phyloP scores from a whole-genome alignment of 768 basidiomycete species.

The Suillus sp. region DNA sequence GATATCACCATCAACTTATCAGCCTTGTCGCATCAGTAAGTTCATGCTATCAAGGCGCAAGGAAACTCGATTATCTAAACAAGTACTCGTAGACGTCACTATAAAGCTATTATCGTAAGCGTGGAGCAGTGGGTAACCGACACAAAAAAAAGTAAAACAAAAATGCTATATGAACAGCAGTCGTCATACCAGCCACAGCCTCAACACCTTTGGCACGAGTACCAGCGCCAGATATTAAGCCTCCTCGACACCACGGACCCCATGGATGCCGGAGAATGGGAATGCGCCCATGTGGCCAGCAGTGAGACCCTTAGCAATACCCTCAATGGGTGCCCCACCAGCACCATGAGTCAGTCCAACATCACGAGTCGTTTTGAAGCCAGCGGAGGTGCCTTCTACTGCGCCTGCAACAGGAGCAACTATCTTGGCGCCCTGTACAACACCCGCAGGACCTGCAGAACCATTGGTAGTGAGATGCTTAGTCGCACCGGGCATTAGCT shows the following conservation, averaged over 20 bases:
- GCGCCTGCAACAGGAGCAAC: background rate
- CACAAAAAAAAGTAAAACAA: background rate
- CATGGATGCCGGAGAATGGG: background rate
- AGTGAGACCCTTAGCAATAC: background rate
- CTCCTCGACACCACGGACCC: background rate
- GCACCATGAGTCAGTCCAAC: background rate
- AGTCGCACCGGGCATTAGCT: background rate
- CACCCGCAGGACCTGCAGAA: background rate
- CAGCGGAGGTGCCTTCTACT: background rate
- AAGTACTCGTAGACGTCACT: background rate
- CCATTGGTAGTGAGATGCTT: background rate
- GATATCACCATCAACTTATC: too few relatives aligned
- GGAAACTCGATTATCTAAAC: background rate
- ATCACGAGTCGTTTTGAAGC: background rate
- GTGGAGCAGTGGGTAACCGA: background rate
- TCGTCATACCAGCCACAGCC: background rate
- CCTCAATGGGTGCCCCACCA: background rate
- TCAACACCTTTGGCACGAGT: background rate
- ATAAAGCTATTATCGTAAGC: background rate
- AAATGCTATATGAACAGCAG: background rate
- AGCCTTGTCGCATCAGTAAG: too few relatives aligned
- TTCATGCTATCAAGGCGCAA: background rate
- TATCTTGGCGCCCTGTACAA: too few relatives aligned
- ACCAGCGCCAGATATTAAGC: background rate
- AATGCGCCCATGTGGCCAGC: background rate